These are phyloP conservation scores for Coriolopsis trogii DNA, from an alignment of 1,284 basidiomycete species.

Conservation along the genomic window DNA sequence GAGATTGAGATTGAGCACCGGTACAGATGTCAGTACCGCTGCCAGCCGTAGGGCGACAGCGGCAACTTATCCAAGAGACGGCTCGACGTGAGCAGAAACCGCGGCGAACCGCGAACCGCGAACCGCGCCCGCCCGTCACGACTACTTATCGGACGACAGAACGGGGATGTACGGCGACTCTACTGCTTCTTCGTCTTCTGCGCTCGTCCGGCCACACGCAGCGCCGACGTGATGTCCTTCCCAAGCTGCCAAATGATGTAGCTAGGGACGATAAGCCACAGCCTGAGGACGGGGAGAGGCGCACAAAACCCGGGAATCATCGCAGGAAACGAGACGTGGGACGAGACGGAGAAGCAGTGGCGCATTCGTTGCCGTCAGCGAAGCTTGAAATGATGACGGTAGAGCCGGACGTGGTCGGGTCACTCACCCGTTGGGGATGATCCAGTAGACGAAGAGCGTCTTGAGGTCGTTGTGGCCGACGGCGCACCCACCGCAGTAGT, in stretches of 20 bases:
- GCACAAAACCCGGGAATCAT: no score
- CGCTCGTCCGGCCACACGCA: constrained; percentile 39
- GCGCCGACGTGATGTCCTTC: constrained; percentile 52
- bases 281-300: no score
- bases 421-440: constrained; percentile 79
- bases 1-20: no score
- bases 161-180: neutral
- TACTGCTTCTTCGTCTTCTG: constrained; percentile 34
- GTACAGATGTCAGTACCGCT: no score
- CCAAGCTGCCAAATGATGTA: constrained; percentile 59
- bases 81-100: no score
- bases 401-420: constrained; percentile 4
- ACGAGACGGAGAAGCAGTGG: neutral
- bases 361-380: neutral
- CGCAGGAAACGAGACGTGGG: no score
- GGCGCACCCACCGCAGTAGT: constrained; percentile 70
- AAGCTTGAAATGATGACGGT: constrained; percentile 1
- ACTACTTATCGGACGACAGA: neutral
- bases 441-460: constrained; percentile 65
- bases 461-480: constrained; percentile 72
- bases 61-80: constrained; percentile 10
- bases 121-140: constrained; percentile 7
- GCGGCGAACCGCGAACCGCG: no score
- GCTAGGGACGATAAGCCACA: constrained; percentile 74
- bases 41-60: no score